A percentile compares a stretch with the other conserved stretches of the same genome.
Conservation (phyloP, 2,329 filamentous ascomycete species). For the Fusarium floridanum region DNA sequence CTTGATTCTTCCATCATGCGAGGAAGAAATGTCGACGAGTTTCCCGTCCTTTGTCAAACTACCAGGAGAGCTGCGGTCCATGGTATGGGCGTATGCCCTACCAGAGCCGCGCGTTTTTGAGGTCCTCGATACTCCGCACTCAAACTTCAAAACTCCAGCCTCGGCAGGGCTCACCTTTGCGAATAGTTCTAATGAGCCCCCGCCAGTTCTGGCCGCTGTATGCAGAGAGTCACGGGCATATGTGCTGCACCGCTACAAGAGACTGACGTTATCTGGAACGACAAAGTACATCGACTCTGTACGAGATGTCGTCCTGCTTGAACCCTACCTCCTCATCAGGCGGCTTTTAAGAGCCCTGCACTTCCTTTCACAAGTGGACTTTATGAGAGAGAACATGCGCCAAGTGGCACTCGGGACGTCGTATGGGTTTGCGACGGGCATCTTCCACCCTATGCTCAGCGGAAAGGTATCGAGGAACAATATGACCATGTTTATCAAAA, state of each 20-base stretch:
- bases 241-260: slow-evolving; percentile 28
- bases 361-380: slow-evolving; percentile 31
- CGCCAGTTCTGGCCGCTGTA: slow-evolving; percentile 26
- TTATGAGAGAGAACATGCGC: slow-evolving; percentile 29
- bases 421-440: slow-evolving; percentile 40
- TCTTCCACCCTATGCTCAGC: slow-evolving; percentile 34
- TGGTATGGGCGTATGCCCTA: slow-evolving; percentile 34
- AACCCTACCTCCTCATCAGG: slow-evolving; percentile 35
- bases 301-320: slow-evolving; percentile 35
- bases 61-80: slow-evolving; percentile 38
- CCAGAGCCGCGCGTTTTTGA: slow-evolving; percentile 39
- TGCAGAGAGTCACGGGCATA: slow-evolving; percentile 29
- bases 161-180: slow-evolving; percentile 36
- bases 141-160: slow-evolving; percentile 34
- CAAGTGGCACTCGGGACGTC: slow-evolving; percentile 39
- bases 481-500: slow-evolving; percentile 33
- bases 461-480: slow-evolving; percentile 40
- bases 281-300: slow-evolving; percentile 33
- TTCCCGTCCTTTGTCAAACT: slow-evolving; percentile 32
- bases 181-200: slow-evolving; percentile 30
- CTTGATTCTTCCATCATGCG: not conserved
- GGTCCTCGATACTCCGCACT: slow-evolving; percentile 35
- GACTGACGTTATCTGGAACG: slow-evolving; percentile 26
- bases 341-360: slow-evolving; percentile 31
- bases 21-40: slow-evolving; percentile 10